Evolutionary conservation across 2,329 filamentous ascomycete species (phyloP).

Genomic region (Cylindrodendrum hubeiense): DNA sequence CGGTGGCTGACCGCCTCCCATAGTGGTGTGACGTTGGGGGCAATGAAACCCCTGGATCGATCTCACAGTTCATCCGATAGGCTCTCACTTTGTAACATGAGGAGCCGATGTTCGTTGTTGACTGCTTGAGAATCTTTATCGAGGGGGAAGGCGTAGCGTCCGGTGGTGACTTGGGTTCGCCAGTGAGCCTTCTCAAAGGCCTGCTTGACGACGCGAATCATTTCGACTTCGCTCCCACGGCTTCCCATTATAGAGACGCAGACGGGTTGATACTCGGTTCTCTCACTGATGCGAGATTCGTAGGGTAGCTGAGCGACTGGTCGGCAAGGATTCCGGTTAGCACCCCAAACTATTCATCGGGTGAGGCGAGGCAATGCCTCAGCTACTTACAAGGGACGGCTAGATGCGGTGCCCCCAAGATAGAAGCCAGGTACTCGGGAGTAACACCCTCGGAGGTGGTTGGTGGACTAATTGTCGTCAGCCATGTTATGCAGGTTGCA

Average conservation of each 20-base stretch:
- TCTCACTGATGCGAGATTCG: slow-evolving; percentile 44
- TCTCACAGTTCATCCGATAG: slow-evolving; percentile 31
- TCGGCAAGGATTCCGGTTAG: slow-evolving; percentile 25
- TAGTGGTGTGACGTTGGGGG: slow-evolving; percentile 41
- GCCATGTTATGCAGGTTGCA: slow-evolving; percentile 18
- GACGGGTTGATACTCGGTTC: slow-evolving; percentile 47
- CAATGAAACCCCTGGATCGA: not conserved
- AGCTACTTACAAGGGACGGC: slow-evolving; percentile 50
- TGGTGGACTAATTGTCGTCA: slow-evolving; percentile 43
- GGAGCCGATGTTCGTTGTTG: slow-evolving; percentile 2
- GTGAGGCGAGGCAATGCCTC: not conserved
- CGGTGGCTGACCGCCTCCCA: slow-evolving; percentile 25
- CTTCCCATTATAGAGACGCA: slow-evolving; percentile 48
- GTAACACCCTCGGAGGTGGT: slow-evolving; percentile 41
- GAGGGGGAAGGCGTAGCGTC: slow-evolving; percentile 46
- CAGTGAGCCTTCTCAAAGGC: slow-evolving; percentile 45
- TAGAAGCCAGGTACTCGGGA: slow-evolving; percentile 42
- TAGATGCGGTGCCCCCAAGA: slow-evolving; percentile 49
- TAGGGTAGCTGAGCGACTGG: slow-evolving; percentile 49
- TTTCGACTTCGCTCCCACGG: slow-evolving; percentile 40
- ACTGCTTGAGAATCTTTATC: slow-evolving; percentile 17
- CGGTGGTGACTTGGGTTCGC: slow-evolving; percentile 45
- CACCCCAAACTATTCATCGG: not conserved
- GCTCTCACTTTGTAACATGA: slow-evolving; percentile 18
- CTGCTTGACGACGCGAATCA: slow-evolving; percentile 46